phyloP scores from a whole-genome alignment of 1,139 yeast species.

The Sugiyamaella pinicola region DNA sequence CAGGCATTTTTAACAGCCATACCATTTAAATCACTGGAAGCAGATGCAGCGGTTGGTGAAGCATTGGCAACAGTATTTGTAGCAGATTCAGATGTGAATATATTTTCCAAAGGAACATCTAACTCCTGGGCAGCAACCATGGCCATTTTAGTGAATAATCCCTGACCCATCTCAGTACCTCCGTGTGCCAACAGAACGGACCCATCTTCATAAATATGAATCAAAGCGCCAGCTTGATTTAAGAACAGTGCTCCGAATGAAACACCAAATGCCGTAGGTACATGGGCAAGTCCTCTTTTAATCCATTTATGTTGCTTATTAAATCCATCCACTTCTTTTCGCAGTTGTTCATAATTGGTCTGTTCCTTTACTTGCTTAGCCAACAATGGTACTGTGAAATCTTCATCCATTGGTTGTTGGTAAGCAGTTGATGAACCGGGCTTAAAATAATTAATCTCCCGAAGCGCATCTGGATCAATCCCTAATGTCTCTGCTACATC shows the following conservation, averaged over 20 bases:
- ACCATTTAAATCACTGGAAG: constrained; percentile 51
- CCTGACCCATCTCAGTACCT: constrained; percentile 55
- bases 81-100: constrained; percentile 49
- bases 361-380: constrained; percentile 90
- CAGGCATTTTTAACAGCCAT: constrained; percentile 52
- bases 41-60: constrained; percentile 52
- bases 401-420: constrained; percentile 47
- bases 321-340: constrained; percentile 45
- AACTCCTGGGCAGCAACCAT: constrained; percentile 50
- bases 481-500: constrained; percentile 46
- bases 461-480: constrained; percentile 45
- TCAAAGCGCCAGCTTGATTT: constrained; percentile 52
- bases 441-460: constrained; percentile 44
- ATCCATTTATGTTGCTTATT: constrained; percentile 47
- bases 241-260: constrained; percentile 49
- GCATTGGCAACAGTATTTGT: constrained; percentile 51
- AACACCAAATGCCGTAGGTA: constrained; percentile 51
- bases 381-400: constrained; percentile 60
- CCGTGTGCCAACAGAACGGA: constrained; percentile 49
- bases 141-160: constrained; percentile 51
- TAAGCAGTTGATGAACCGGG: constrained; percentile 45
- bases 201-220: constrained; percentile 51
- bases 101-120: constrained; percentile 45
- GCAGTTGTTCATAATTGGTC: constrained; percentile 43
- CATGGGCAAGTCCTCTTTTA: constrained; percentile 49